Evolutionary conservation across 768 basidiomycete genomes (phyloP).

Genomic region (Cytidiella melzeri): DNA sequence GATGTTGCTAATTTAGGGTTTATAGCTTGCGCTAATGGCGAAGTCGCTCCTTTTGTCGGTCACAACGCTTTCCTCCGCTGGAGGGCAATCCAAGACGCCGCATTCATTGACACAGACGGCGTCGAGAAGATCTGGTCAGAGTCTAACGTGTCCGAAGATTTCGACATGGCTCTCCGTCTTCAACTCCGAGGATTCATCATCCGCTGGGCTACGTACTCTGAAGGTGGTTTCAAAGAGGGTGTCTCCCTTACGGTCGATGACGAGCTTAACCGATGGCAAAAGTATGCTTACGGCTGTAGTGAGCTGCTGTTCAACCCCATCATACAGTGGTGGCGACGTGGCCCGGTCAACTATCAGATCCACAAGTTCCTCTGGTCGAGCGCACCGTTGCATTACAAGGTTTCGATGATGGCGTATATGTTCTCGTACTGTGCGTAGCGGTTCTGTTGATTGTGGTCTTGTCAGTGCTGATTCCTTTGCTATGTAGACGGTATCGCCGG

Average conservation of each 20-base stretch:
- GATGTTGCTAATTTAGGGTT: not conserved
- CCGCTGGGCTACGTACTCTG: conserved; percentile 78
- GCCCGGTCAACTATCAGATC: conserved; percentile 78
- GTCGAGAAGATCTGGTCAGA: conserved; percentile 59
- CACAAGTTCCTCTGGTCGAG: conserved; percentile 68
- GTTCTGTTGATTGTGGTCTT: not conserved
- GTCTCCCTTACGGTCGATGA: conserved; percentile 87
- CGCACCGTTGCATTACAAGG: conserved; percentile 46
- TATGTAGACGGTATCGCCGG: conserved; percentile 51
- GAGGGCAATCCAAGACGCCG: conserved; percentile 52
- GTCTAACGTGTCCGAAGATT: conserved; percentile 61
- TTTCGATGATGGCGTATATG: conserved; percentile 51
- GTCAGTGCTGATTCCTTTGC: not conserved
- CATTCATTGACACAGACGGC: conserved; percentile 46
- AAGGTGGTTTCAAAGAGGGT: conserved; percentile 85
- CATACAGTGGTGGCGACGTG: conserved; percentile 68
- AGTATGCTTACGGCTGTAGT: conserved; percentile 74
- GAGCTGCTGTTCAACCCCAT: conserved; percentile 78
- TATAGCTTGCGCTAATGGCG: conserved; percentile 35
- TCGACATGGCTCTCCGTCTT: conserved; percentile 59
- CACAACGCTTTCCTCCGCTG: conserved; percentile 52
- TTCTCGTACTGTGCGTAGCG: conserved; percentile 43
- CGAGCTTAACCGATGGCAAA: conserved; percentile 90
- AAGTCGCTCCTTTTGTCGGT: conserved; percentile 40
- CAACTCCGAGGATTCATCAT: conserved; percentile 46